Evolutionary conservation across 148 eudicot genomes (phyloP), one percentile per base, ranked within the genome.

Genomic region (Rhododendron henanense): DNA sequence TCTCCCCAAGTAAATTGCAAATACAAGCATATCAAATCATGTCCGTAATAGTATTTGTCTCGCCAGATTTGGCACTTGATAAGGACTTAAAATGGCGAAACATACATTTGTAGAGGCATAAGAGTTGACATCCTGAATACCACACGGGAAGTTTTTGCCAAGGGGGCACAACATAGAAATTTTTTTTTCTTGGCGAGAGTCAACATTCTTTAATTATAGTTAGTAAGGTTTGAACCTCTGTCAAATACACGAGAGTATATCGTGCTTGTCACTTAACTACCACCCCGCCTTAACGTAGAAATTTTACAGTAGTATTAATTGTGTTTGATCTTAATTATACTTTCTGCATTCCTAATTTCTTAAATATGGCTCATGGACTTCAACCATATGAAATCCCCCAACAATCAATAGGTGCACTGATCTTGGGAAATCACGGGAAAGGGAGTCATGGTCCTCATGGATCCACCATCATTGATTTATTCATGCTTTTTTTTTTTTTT

Each of bases 401-500:
- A 5, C n/a, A 18, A 77, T 41, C 37, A 28, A 69, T 13, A 69
- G 75, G 31, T 28, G 75, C 75, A 28, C 18, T 28, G 33, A 69
- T 28, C 18, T 69, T 11, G 37, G 39, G 33, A 69, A 69, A 28
- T 28, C 33, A 28, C 37, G 15, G 75, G 53, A 41, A 23, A 41
- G 55, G 11, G 81, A 78, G 53, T 78, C 81, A 78, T 21, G 48
- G 83, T 33, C 18, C 48, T 78, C 81, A 78, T 21, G 48, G 71
- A 53, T 33, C 48, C 65, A 55, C 65, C 16, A 81, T 19, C 69
- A 16, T 57, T 31, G 37, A 28, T 55, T 55, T 16, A 55, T 16
- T 57, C 47, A 28, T 81, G 31, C 67, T 0, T 33, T 6, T 65
- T 41, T 41, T 19, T 21, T 6, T 39, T 4, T 63, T 23, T 2